These are phyloP conservation scores for Limtongia smithiae DNA, from an alignment of 805 yeast genomes.

Conservation along the genomic window DNA sequence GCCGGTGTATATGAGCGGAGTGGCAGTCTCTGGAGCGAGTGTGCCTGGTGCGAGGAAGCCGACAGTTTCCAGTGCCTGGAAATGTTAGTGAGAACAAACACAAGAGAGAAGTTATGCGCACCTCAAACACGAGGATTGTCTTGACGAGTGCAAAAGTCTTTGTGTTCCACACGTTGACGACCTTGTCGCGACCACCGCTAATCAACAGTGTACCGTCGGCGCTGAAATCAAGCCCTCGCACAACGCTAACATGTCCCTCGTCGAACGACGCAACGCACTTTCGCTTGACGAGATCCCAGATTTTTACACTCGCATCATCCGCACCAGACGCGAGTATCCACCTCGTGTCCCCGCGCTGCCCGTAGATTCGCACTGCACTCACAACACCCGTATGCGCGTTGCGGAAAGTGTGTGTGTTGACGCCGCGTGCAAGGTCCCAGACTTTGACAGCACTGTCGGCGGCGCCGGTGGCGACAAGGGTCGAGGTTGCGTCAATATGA, in stretches of 20 bases:
- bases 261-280: slow-evolving; percentile 54
- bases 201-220: slow-evolving; percentile 54
- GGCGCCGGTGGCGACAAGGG: slow-evolving; percentile 88
- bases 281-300: slow-evolving; percentile 68
- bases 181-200: slow-evolving; percentile 87
- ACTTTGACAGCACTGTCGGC: slow-evolving; percentile 90
- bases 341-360: slow-evolving; percentile 54
- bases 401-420: slow-evolving; percentile 80
- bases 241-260: slow-evolving; percentile 73
- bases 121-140: slow-evolving; percentile 67
- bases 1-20: slow-evolving; percentile 56
- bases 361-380: slow-evolving; percentile 70
- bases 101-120: background rate
- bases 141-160: slow-evolving; percentile 53
- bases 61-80: slow-evolving; percentile 36
- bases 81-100: background rate
- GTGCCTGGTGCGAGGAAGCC: slow-evolving; percentile 35
- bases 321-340: slow-evolving; percentile 82
- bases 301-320: slow-evolving; percentile 52
- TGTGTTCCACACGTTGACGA: slow-evolving; percentile 58
- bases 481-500: slow-evolving; percentile 72
- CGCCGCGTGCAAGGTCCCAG: slow-evolving; percentile 88
- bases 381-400: slow-evolving; percentile 94
- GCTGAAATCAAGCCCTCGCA: slow-evolving; percentile 74
- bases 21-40: slow-evolving; percentile 1